Percentiles rank a stretch among this genome's conserved stretches.
phyloP scores from a whole-genome alignment of 768 basidiomycete species.

The Tulasnella sp. region DNA sequence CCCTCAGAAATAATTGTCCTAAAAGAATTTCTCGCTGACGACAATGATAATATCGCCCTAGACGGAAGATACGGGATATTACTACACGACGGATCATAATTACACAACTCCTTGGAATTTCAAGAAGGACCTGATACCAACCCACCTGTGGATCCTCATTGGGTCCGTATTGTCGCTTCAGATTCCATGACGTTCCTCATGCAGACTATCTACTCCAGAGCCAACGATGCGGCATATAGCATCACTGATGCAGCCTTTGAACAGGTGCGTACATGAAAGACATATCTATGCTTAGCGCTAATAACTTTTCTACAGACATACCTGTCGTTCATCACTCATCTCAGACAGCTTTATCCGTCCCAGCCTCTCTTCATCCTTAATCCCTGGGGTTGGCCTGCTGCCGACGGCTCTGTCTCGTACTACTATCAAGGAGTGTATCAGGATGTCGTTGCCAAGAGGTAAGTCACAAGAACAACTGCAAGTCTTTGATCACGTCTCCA shows the following conservation, averaged over 20 bases:
- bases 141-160: slow-evolving; percentile 48
- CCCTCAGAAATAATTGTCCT: too few species aligned
- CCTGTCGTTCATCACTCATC: slow-evolving; percentile 35
- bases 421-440: slow-evolving; percentile 42
- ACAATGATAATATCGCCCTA: too few species aligned
- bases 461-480: slow-evolving; percentile 22
- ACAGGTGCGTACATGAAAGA: slow-evolving; percentile 5
- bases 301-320: slow-evolving; percentile 32
- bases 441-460: slow-evolving; percentile 27
- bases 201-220: slow-evolving; percentile 26
- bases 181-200: neutral
- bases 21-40: too few species aligned
- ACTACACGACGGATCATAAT: slow-evolving; percentile 45
- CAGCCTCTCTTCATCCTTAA: slow-evolving; percentile 47
- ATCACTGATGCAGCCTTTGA: slow-evolving; percentile 35
- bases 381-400: slow-evolving; percentile 48
- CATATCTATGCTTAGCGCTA: neutral
- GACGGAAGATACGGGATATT: slow-evolving; percentile 50
- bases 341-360: slow-evolving; percentile 35
- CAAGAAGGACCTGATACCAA: slow-evolving; percentile 37
- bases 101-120: slow-evolving; percentile 53
- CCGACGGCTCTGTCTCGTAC: slow-evolving; percentile 36
- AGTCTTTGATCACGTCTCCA: slow-evolving; percentile 25
- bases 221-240: slow-evolving; percentile 46
- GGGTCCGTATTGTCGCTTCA: slow-evolving; percentile 29